Evolutionary conservation across 768 basidiomycete genomes (phyloP).

Genomic region (Rhizopogon vesiculosus): DNA sequence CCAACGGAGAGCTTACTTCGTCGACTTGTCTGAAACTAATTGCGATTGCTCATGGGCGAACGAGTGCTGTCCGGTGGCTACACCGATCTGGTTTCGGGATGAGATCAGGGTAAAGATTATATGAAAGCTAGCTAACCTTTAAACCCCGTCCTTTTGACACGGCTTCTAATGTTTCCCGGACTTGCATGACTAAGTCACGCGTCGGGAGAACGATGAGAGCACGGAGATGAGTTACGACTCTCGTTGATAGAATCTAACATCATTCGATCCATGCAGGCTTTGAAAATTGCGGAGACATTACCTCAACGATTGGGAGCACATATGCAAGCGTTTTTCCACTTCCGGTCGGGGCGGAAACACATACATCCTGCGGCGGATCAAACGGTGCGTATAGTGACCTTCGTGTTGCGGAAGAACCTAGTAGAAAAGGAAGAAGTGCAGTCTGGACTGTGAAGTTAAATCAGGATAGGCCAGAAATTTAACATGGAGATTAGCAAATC

Average conservation of each 20-base stretch:
- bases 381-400: conserved; percentile 61
- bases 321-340: conserved; percentile 99
- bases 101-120: background rate
- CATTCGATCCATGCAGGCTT: background rate
- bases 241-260: conserved; percentile 60
- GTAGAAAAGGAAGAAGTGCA: conserved; percentile 75
- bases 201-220: conserved; percentile 92
- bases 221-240: conserved; percentile 78
- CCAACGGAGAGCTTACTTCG: conserved; percentile 35
- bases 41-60: conserved; percentile 89
- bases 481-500: conserved; percentile 15
- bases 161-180: conserved; percentile 87
- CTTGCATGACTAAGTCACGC: conserved; percentile 88
- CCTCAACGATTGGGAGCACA: conserved; percentile 88
- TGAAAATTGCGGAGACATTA: conserved; percentile 20
- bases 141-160: conserved; percentile 81
- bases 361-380: conserved; percentile 70
- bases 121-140: conserved; percentile 45
- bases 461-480: conserved; percentile 8
- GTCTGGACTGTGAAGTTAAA: conserved; percentile 69
- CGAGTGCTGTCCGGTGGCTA: conserved; percentile 90
- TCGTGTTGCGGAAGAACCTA: conserved; percentile 38
- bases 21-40: conserved; percentile 57
- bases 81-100: conserved; percentile 50
- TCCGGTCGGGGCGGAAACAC: conserved; percentile 95